Conservation (phyloP, 176 grass and related monocot species). For the Puccinellia tenuiflora region DNA sequence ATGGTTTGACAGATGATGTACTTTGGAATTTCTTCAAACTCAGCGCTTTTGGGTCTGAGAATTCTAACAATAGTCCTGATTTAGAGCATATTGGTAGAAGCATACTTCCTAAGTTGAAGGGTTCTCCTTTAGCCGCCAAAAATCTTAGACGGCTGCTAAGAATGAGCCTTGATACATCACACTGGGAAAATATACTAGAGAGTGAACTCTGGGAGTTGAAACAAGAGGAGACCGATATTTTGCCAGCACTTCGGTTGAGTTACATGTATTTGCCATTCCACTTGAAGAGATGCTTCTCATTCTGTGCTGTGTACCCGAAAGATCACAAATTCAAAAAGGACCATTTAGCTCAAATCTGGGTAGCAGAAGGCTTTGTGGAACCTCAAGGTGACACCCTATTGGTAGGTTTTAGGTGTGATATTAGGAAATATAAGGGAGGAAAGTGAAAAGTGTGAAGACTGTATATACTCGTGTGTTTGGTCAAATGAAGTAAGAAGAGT, state of each 20-base stretch:
- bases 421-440: too few relatives aligned
- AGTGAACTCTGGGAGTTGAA: conserved; percentile 35
- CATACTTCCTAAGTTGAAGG: background rate
- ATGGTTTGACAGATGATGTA: background rate
- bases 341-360: background rate
- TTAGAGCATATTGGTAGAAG: background rate
- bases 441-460: too few relatives aligned
- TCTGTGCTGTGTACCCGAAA: too few relatives aligned
- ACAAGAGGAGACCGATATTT: conserved; percentile 13
- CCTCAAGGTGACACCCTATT: too few relatives aligned
- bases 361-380: too few relatives aligned
- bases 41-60: background rate
- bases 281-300: background rate
- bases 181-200: conserved; percentile 14
- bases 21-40: background rate
- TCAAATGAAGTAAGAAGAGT: too few relatives aligned
- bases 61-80: background rate
- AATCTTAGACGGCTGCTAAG: conserved; percentile 26
- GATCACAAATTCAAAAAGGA: conserved; percentile 3
- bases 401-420: too few relatives aligned
- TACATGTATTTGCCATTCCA: conserved; percentile 35
- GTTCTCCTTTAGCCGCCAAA: too few relatives aligned
- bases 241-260: conserved; percentile 37
- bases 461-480: too few relatives aligned
- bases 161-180: background rate